phyloP scores from a whole-genome alignment of 495 filamentous ascomycete genomes.

The Penicillium arizonense region DNA sequence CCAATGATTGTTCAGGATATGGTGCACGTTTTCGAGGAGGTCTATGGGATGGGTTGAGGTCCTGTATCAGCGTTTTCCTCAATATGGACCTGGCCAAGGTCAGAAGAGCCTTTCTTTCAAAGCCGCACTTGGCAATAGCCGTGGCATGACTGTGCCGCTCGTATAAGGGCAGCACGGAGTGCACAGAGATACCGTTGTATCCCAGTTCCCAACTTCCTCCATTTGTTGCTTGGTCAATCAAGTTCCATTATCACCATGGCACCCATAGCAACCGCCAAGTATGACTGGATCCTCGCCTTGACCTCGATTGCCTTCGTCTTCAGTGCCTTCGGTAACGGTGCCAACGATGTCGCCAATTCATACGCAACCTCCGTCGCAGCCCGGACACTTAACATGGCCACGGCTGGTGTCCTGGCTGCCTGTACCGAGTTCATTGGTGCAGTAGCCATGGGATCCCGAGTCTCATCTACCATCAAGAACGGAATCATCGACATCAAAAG shows the following conservation, averaged over 20 bases:
- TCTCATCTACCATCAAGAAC: conserved; percentile 66
- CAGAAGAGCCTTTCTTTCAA: neutral
- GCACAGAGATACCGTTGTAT: neutral
- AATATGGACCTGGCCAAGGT: conserved; percentile 1
- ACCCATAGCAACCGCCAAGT: conserved; percentile 30
- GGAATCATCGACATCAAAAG: conserved; percentile 55
- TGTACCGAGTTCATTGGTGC: conserved; percentile 57
- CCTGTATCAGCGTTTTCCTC: neutral
- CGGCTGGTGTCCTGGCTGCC: conserved; percentile 33
- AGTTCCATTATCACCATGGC: conserved; percentile 17
- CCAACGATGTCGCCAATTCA: conserved; percentile 47
- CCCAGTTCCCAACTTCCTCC: neutral
- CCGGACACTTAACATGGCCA: conserved; percentile 36
- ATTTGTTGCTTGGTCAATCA: neutral
- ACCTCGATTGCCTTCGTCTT: conserved; percentile 43
- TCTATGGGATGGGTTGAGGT: neutral
- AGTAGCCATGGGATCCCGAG: conserved; percentile 60
- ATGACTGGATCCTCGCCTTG: conserved; percentile 51
- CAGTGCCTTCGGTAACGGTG: conserved; percentile 45
- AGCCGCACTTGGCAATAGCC: conserved; percentile 7
- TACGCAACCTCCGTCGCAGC: conserved; percentile 43
- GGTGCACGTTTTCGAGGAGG: conserved; percentile 5
- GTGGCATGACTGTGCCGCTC: neutral
- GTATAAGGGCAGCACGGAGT: conserved; percentile 1
- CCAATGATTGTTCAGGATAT: no score